Base-by-base conservation (phyloP, 257 asterid genomes). In the Capsicum rhomboideum region DNA sequence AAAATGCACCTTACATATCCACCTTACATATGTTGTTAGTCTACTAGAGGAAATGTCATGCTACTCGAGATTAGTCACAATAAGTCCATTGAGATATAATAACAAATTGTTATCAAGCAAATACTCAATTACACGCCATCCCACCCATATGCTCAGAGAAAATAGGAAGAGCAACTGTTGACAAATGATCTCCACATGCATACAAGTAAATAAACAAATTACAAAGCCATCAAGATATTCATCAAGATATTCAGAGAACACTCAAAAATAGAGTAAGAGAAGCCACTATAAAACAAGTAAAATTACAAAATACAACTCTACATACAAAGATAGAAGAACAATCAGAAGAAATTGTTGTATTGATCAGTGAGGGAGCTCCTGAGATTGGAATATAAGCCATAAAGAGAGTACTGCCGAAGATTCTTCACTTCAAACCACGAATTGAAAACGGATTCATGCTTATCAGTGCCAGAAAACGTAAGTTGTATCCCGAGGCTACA, bases 341-440 rank as follows among this genome's bases (percentile, higher is more conserved):
- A 42, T 80, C 86, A 92, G 90, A 95, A 91, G 86, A 91, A 86
- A 6, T 78, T 91, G 96, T 87, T 89, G 90, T 90, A 95, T 86
- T 95, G 97, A 83, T 94, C 84, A 18, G 97, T 92, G 84, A 97
- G 91, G 23, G 99, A 97, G 82, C 90, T 89, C 83, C 90, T 88
- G 87, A 97, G 97, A 91, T 90, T 91, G 28, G 97, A 91, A 21
- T 97, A 97, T 28, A 97, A 95, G 78, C 89, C 85, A 64, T 91
- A 94, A 13, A 93, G 98, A 26, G 99, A 97, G 85, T 97, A 97
- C 90, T 95, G 99, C 4, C 97, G 97, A 53, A 97, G 99, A 80
- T 95, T 97, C 89, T 89, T 74, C 82, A 95, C 98, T 90, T 97
- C 99, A 79, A 91, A 93, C 99, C 99, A 97, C 4, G 99, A 95